These are phyloP conservation scores for Artomyces pyxidatus DNA, from an alignment of 768 basidiomycete genomes.

Conservation along the genomic window DNA sequence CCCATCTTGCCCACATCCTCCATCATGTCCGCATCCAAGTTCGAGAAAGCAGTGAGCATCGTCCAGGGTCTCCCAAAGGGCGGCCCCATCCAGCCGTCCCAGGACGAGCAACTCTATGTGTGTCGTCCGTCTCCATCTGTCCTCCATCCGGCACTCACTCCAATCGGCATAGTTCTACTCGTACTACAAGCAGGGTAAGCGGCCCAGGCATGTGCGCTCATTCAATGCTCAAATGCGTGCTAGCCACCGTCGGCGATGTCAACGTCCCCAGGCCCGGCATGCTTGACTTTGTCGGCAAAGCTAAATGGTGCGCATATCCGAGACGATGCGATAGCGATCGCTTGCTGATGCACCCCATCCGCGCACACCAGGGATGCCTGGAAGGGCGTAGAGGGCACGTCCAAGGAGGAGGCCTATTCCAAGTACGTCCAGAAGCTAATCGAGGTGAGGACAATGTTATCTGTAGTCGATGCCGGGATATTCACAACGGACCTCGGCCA, in stretches of 20 bases:
- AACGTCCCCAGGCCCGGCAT: conserved; percentile 59
- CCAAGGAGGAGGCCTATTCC: conserved; percentile 61
- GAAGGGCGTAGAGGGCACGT: conserved; percentile 60
- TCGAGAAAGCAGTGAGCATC: conserved; percentile 67
- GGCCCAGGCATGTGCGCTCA: neutral
- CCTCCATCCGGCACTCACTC: conserved; percentile 6
- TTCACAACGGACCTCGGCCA: conserved; percentile 22
- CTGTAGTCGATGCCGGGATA: conserved; percentile 6
- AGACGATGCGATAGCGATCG: neutral
- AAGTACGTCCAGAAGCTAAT: conserved; percentile 74
- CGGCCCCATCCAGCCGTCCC: conserved; percentile 67
- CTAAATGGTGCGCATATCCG: conserved; percentile 64
- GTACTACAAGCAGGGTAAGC: conserved; percentile 85
- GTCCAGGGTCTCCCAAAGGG: conserved; percentile 65
- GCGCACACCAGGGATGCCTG: conserved; percentile 72
- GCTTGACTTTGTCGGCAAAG: conserved; percentile 81
- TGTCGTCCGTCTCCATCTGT: conserved; percentile 24
- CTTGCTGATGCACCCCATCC: neutral
- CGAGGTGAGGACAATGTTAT: conserved; percentile 36
- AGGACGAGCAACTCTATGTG: conserved; percentile 75
- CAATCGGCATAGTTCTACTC: conserved; percentile 69
- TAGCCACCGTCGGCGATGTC: conserved; percentile 70
- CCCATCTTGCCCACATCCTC: neutral
- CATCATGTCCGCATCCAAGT: conserved; percentile 62
- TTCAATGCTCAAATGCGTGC: neutral